Percentiles rank a stretch among this genome's conserved stretches.
phyloP scores from a whole-genome alignment of 108 stramenopile genomes.

The Cyclostephanos invisitatus region DNA sequence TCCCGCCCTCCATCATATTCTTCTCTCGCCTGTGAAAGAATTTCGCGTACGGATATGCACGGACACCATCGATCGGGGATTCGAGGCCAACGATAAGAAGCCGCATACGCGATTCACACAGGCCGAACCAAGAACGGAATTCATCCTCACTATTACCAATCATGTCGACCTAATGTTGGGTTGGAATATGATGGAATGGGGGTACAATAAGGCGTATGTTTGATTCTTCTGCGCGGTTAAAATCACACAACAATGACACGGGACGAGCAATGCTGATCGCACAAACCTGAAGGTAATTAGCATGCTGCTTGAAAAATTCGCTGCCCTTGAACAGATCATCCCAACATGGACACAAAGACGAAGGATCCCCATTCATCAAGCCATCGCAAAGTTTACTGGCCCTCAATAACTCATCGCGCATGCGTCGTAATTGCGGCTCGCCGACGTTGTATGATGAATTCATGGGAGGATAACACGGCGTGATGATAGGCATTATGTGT shows the following conservation, averaged over 20 bases:
- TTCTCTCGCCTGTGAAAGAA: conserved; percentile 56
- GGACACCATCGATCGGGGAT: conserved; percentile 49
- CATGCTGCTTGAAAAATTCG: conserved; percentile 54
- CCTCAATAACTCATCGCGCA: conserved; percentile 69
- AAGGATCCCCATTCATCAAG: conserved; percentile 15
- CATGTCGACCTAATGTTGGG: conserved; percentile 65
- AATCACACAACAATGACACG: not conserved
- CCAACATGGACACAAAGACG: conserved; percentile 19
- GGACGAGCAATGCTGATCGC: not conserved
- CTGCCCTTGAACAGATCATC: conserved; percentile 50
- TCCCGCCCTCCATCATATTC: not conserved
- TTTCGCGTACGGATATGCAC: conserved; percentile 68
- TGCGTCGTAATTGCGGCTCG: conserved; percentile 79
- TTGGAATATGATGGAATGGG: conserved; percentile 20
- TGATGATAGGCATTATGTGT: conserved; percentile 95
- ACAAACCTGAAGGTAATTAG: conserved; percentile 43
- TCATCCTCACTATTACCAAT: conserved; percentile 50
- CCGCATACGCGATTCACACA: conserved; percentile 77
- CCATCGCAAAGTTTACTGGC: conserved; percentile 51
- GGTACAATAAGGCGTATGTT: conserved; percentile 18
- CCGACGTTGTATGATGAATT: conserved; percentile 96
- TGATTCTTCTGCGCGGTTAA: not conserved
- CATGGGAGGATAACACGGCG: conserved; percentile 96
- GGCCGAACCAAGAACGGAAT: conserved; percentile 73
- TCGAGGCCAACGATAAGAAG: conserved; percentile 65